Evolutionary conservation across 768 basidiomycete species (phyloP).

Genomic region (Mycena metata): DNA sequence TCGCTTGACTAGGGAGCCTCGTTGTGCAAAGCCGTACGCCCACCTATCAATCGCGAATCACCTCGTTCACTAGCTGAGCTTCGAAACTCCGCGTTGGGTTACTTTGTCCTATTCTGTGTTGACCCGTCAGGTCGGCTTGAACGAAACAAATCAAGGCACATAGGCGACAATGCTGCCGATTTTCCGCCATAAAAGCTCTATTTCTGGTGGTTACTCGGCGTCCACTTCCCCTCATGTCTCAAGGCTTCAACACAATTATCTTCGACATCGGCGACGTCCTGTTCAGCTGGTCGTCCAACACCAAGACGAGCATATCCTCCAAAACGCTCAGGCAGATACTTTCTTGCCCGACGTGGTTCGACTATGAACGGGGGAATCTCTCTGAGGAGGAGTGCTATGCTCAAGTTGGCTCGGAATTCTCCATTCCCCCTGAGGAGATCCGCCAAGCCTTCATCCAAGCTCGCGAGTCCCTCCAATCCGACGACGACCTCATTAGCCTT

Average conservation of each 20-base stretch:
- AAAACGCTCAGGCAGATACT: constrained; percentile 58
- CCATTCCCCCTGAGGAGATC: constrained; percentile 55
- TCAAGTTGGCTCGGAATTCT: constrained; percentile 55
- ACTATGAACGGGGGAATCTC: constrained; percentile 65
- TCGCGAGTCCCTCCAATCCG: constrained; percentile 60
- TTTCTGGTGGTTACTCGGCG: not conserved
- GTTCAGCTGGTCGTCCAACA: constrained; percentile 66
- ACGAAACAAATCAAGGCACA: constrained; percentile 1
- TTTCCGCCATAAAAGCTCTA: constrained; percentile 13
- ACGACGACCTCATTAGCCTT: constrained; percentile 60
- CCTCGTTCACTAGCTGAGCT: constrained; percentile 8
- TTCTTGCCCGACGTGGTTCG: constrained; percentile 62
- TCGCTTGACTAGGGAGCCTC: not conserved
- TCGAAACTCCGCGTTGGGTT: not conserved
- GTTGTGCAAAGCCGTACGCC: constrained; percentile 1
- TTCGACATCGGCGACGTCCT: constrained; percentile 71
- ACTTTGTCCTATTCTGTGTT: constrained; percentile 6
- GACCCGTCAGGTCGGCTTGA: not conserved
- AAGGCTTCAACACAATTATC: constrained; percentile 53
- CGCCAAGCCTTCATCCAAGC: constrained; percentile 61
- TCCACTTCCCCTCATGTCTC: constrained; percentile 5
- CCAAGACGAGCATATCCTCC: constrained; percentile 58
- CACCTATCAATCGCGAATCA: constrained; percentile 26
- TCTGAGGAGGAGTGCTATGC: constrained; percentile 60
- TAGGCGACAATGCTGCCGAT: constrained; percentile 2